Evolutionary conservation across 1,284 basidiomycete genomes (phyloP), one percentile per base, ranked within the genome.

Genomic region (Ustilago esculenta): DNA sequence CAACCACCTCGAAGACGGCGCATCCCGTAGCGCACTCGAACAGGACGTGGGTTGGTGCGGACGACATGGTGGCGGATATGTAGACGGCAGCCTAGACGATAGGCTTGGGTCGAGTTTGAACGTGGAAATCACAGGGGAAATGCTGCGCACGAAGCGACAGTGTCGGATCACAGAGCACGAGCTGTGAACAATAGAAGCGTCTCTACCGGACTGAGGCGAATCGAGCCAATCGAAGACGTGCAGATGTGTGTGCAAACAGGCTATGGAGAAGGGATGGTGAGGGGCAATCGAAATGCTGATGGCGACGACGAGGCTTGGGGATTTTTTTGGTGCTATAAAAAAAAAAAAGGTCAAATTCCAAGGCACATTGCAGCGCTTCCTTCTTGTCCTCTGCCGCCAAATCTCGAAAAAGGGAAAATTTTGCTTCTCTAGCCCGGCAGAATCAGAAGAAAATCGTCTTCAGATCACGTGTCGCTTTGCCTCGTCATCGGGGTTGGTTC

Each of bases 21-120:
- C 95, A 96, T 65, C 95, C 95, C 29, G 93, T 94, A 60, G 95
- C 90, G 36, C 91, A 90, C 85, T 98, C 94, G 85, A 94, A 96
- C 59, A 98, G 89, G 72, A 92, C 87, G 84, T 98, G 94, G 25
- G 81, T 81, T 11, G 81, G 80, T 42, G 80, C 77, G 45, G 70
- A 66, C 50, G 79, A 76, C 79, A 81, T 81, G 55, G 27, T 72
- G 65, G 51, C 43, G 36, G 7, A 27, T 5, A 24, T 23, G 35
- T 18, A 4, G 36, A 42, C 30, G 37, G 37, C 17, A 54, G 51
- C 51, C 44, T 21, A 11, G 30, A 14, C 20, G 3, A 10, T 20
- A 29, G 32, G 12, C 18, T 36, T 21, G 25, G 32, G 5, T 9
- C 32, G 12, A 27, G 32, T 8, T 36, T 9, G 37, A 24, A 41